Evolutionary conservation across 225 moss, liverwort and hornwort species (phyloP), one percentile per base, ranked within the genome.

Genomic region (Bryum argenteum): DNA sequence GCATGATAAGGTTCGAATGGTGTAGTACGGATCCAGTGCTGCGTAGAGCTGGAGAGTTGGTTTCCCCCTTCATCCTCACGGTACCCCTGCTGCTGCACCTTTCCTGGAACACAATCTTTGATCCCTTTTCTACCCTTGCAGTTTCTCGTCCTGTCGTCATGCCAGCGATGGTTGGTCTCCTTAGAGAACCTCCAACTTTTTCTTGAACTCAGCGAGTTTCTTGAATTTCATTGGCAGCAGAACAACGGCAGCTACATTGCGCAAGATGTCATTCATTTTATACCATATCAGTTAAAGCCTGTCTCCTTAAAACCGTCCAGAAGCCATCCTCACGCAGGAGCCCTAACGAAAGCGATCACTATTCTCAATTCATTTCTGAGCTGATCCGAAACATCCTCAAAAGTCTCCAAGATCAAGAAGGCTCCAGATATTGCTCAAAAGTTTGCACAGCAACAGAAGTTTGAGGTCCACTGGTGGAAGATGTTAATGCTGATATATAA

Each of bases 101-200:
- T 61, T 85, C 82, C 41, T 85, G 78, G 62, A 60, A 28, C 43
- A 26, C 66, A 28, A 65, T 45, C 69, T 69, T 81, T 8, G 56
- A 33, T 47, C 44, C 76, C 57, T 43, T 78, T 7, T 77, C 82
- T 71, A 71, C 71, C 59, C 65, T 56, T 28, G 48, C 71, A 47
- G 61, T 40, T 47, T 82, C 77, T 71, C 82, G 65, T 22, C 75
- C 86, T 65, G 80, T 80, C 45, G 82, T 82, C 86, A 80, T 86
- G 20, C 60, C 28, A 4, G 16, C 23, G 57, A n/a, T n/a, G n/a
- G n/a, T 63, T 66, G 39, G 54, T 39, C 61, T 10, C 14, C 3
- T 61, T 12, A 50, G 26, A 13, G 9, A 24, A 42, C 60, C 61
- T 73, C 58, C 63, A 53, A 54, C 23, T 39, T 51, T 73, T 24